phyloP scores from a whole-genome alignment of 2,329 filamentous ascomycete species.

The Paecilomyces fulvus region DNA sequence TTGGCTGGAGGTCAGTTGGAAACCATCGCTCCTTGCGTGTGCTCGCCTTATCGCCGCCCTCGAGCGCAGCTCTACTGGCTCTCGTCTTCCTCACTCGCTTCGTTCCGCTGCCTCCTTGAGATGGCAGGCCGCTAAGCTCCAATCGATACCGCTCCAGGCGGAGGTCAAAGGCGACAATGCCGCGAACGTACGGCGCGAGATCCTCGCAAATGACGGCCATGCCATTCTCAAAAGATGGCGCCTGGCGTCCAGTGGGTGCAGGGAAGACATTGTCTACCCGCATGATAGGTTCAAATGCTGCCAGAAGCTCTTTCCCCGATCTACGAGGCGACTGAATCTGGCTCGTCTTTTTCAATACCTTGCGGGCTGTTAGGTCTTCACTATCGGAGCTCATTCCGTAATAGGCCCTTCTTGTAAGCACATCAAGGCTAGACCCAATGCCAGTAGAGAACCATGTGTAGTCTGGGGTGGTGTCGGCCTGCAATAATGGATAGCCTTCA shows the following conservation, averaged over 20 bases:
- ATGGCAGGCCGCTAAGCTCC: conserved; percentile 54
- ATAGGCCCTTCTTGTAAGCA: conserved; percentile 19
- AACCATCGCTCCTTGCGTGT: conserved; percentile 70
- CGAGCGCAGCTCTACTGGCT: conserved; percentile 65
- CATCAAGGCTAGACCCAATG: conserved; percentile 24
- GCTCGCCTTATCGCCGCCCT: conserved; percentile 59
- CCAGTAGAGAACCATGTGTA: conserved; percentile 31
- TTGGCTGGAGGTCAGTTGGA: conserved; percentile 49
- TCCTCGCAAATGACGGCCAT: conserved; percentile 61
- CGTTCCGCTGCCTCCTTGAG: conserved; percentile 43
- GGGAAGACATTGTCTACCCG: conserved; percentile 27
- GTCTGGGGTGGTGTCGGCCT: conserved; percentile 42
- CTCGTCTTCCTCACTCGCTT: conserved; percentile 64
- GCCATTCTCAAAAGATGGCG: conserved; percentile 70
- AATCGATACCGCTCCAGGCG: conserved; percentile 60
- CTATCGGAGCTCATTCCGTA: conserved; percentile 9
- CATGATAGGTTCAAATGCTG: conserved; percentile 46
- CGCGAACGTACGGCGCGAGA: conserved; percentile 81
- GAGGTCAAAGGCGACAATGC: conserved; percentile 70
- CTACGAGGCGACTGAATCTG: conserved; percentile 14
- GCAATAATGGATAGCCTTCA: conserved; percentile 45
- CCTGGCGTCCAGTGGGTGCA: conserved; percentile 24
- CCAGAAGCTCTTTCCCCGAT: conserved; percentile 32
- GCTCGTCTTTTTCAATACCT: conserved; percentile 20
- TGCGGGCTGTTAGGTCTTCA: conserved; percentile 18